Evolutionary conservation across 495 filamentous ascomycete genomes (phyloP), one percentile per base, ranked within the genome.

Genomic region (Hypomontagnella submonticulosa): DNA sequence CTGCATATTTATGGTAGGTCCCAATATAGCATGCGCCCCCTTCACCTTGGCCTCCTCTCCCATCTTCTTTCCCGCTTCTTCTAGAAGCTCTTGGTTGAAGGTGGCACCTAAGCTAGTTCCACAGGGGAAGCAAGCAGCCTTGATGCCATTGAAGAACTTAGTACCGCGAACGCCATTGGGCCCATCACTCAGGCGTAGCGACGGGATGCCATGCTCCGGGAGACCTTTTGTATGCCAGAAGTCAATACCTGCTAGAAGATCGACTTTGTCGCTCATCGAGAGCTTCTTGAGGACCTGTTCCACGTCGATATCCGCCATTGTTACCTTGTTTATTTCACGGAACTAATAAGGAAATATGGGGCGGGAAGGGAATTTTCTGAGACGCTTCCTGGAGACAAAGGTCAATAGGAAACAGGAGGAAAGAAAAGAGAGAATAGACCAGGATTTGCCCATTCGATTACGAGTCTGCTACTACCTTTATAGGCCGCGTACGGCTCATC

Each of bases 1-100:
- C 60, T 93, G 90, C 71, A 88, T 89, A 71, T 89, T 90, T 70
- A 92, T 88, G 3, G 90, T 92, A 12, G 90, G 90, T 0, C 89
- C 90, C 12, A 93, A 80, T 16, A 93, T 81, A 11, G 89, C 82
- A 51, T 90, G 87, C 4, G 87, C 84, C 11, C 89, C 87, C 71
- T 92, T 91, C 6, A 87, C 83, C 43, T 85, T 87, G 11, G 88
- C 82, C 72, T 92, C 90, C 9, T 87, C 83, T 8, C 83, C 90
- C 79, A 94, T 85, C 9, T 85, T 72, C 23, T 75, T 75, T 33
- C 90, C 90, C 5, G 88, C 79, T 51, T 85, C 66, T 58, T 80
- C 75, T 32, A 92, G 80, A 9, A 94, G 77, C 11, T 84, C 80
- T 1, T 76, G 75, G 69, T 93, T 85, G 81, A 85, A 94, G 19